phyloP scores from a whole-genome alignment of 2,329 filamentous ascomycete genomes.

The Alternaria novae-zelandiae region DNA sequence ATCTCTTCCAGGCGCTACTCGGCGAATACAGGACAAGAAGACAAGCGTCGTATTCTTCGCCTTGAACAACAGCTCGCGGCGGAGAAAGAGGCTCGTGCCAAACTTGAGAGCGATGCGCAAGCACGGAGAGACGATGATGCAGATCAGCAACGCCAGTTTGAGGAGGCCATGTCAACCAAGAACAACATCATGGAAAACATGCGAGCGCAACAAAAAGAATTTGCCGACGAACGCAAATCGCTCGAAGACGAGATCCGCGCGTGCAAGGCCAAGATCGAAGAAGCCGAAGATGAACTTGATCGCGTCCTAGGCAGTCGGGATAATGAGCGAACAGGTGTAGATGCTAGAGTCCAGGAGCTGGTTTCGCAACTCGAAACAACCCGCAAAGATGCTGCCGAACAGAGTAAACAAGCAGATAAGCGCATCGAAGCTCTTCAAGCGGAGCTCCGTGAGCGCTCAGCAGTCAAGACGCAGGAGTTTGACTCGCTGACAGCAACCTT shows the following conservation, averaged over 20 bases:
- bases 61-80: conserved; percentile 80
- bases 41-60: conserved; percentile 66
- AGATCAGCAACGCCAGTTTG: conserved; percentile 71
- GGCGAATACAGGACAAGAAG: conserved; percentile 66
- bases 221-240: conserved; percentile 80
- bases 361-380: conserved; percentile 74
- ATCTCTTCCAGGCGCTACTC: conserved; percentile 67
- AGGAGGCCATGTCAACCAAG: conserved; percentile 90
- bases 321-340: conserved; percentile 74
- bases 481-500: conserved; percentile 45
- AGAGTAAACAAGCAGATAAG: conserved; percentile 53
- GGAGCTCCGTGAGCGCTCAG: conserved; percentile 63
- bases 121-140: conserved; percentile 61
- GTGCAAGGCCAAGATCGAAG: conserved; percentile 79
- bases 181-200: conserved; percentile 94
- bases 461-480: conserved; percentile 36
- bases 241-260: conserved; percentile 81
- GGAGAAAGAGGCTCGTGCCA: conserved; percentile 72
- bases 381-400: conserved; percentile 56
- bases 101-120: conserved; percentile 73
- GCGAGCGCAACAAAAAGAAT: conserved; percentile 88
- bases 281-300: conserved; percentile 91
- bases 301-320: conserved; percentile 82
- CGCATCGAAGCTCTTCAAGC: conserved; percentile 60
- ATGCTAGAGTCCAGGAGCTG: conserved; percentile 71